Conservation (phyloP, 352 stramenopile species). For the Phytophthora ohioensis region DNA sequence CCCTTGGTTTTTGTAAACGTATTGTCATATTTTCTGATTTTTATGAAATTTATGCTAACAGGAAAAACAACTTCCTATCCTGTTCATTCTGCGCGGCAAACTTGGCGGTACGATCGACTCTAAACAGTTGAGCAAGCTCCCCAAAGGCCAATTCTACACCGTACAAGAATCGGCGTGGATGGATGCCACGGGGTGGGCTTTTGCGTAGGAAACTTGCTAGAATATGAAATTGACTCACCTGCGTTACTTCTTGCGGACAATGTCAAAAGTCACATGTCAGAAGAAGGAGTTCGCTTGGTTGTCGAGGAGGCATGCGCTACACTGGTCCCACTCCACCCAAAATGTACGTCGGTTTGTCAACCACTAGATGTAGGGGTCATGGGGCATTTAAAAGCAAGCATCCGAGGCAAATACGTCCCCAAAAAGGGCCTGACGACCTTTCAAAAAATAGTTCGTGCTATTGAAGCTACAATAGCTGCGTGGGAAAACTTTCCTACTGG, state of each 20-base stretch:
- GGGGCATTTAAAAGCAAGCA: conserved; percentile 11
- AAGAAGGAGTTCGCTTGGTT: conserved; percentile 20
- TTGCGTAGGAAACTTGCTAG: conserved; percentile 14
- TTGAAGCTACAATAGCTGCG: conserved; percentile 6
- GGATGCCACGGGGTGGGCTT: conserved; percentile 2
- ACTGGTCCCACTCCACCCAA: conserved; percentile 14
- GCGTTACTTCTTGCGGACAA: conserved; percentile 34
- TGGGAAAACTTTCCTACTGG: conserved; percentile 1
- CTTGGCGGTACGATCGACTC: background rate
- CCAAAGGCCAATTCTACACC: background rate
- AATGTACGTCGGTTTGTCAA: conserved; percentile 24
- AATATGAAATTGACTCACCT: conserved; percentile 20
- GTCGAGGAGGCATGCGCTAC: conserved; percentile 18
- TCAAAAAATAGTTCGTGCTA: conserved; percentile 12
- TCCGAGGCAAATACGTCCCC: background rate
- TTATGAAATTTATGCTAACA: background rate
- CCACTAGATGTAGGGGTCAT: conserved; percentile 29
- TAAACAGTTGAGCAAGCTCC: background rate
- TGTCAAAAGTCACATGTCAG: conserved; percentile 30
- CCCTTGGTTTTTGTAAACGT: background rate
- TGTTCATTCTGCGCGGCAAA: background rate
- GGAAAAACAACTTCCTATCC: background rate
- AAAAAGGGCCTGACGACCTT: conserved; percentile 1
- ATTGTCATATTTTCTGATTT: background rate
- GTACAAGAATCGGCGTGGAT: background rate